A percentile compares a stretch with the other conserved stretches of the same genome.
Conservation (phyloP, 768 basidiomycete genomes). For the Tubosaeta brunneosetosa region DNA sequence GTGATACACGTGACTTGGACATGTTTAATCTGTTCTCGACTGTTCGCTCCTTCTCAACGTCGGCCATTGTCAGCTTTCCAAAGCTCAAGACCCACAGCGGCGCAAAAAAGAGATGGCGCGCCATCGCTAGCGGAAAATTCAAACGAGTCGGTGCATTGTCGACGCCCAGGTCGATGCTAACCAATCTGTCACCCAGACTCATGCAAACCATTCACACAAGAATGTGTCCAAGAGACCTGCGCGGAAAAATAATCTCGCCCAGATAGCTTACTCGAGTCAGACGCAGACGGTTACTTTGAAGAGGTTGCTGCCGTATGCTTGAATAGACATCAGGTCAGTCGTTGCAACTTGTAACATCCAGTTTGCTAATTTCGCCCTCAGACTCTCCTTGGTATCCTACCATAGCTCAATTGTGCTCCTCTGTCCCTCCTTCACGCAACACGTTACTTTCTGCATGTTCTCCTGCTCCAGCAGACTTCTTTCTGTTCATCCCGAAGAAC, state of each 20-base stretch:
- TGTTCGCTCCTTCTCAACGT: conserved; percentile 56
- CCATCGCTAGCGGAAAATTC: conserved; percentile 62
- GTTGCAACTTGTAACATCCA: background rate
- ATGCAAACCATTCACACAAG: conserved; percentile 69
- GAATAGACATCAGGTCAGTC: conserved; percentile 19
- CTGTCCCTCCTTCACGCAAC: background rate
- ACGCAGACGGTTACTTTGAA: conserved; percentile 65
- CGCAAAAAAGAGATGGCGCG: conserved; percentile 77
- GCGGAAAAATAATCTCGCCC: conserved; percentile 60
- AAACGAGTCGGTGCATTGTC: conserved; percentile 56
- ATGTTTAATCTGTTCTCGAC: conserved; percentile 24
- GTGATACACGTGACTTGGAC: conserved; percentile 15
- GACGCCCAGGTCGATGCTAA: conserved; percentile 1
- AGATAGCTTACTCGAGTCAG: conserved; percentile 60
- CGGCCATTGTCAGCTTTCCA: conserved; percentile 52
- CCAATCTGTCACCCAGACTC: conserved; percentile 40
- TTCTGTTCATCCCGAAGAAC: conserved; percentile 53
- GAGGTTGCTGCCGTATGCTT: conserved; percentile 70
- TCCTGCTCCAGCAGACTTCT: conserved; percentile 9
- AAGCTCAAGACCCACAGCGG: conserved; percentile 80
- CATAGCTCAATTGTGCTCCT: conserved; percentile 10
- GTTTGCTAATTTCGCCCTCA: background rate
- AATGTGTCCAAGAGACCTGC: conserved; percentile 63
- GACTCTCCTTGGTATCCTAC: conserved; percentile 6
- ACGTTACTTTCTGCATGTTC: conserved; percentile 2